These are phyloP conservation scores for Candida sonorensis DNA, from an alignment of 805 yeast species.

Conservation along the genomic window DNA sequence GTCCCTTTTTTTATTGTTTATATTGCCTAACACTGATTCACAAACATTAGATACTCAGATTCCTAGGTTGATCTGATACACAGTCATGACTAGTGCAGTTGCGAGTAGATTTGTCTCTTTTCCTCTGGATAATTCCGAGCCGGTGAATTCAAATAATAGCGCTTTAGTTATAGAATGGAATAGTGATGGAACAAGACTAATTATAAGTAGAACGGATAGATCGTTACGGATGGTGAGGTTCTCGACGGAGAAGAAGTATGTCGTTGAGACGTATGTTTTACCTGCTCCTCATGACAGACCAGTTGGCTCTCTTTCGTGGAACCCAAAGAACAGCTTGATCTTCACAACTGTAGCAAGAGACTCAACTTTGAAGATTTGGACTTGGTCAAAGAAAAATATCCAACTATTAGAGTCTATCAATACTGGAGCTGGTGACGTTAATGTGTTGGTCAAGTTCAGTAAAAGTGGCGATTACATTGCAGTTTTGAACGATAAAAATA, in stretches of 20 bases:
- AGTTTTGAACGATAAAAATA: slow-evolving; percentile 30
- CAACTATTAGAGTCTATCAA: slow-evolving; percentile 9
- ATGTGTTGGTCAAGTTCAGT: slow-evolving; percentile 28
- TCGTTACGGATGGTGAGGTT: slow-evolving; percentile 35
- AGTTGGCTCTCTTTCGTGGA: slow-evolving; percentile 38
- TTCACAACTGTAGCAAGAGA: slow-evolving; percentile 44
- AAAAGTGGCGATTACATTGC: slow-evolving; percentile 33
- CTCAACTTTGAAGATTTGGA: slow-evolving; percentile 36
- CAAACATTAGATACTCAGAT: no score
- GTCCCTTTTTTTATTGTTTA: no score
- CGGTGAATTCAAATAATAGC: slow-evolving; percentile 18
- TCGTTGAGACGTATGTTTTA: slow-evolving; percentile 30
- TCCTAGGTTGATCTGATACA: no score
- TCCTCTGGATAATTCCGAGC: slow-evolving; percentile 8
- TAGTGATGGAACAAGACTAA: slow-evolving; percentile 34
- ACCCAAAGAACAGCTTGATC: no score
- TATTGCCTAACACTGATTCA: no score
- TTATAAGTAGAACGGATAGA: slow-evolving; percentile 36
- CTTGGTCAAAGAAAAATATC: slow-evolving; percentile 26
- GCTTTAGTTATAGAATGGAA: slow-evolving; percentile 34
- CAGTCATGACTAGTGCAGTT: background rate
- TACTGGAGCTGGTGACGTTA: slow-evolving; percentile 4
- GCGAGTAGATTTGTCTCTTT: slow-evolving; percentile 10
- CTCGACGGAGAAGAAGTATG: slow-evolving; percentile 17
- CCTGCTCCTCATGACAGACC: slow-evolving; percentile 35